Evolutionary conservation across 352 stramenopile species (phyloP), one percentile per base, ranked within the genome.

Genomic region (Pythium rhizo-oryzae): DNA sequence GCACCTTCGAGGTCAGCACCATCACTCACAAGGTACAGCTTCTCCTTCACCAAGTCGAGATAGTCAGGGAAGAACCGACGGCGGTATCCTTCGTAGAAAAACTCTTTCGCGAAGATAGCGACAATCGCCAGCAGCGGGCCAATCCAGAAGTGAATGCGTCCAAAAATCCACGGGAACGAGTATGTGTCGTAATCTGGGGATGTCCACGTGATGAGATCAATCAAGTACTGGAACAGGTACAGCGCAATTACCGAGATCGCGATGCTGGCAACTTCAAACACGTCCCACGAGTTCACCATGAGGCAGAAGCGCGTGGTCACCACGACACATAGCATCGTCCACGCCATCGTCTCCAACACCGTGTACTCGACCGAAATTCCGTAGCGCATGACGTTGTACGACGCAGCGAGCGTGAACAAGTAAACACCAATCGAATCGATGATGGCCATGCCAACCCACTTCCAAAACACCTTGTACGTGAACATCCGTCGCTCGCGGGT

Each of bases 381-480:
- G 21, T 78, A 39, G n/a, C 77, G 77, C 66, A 89, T 89, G 33
- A 96, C 76, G 35, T 87, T 90, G 65, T 78, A 82, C 4, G 62
- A 69, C 8, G 74, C 56, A 1, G 76, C 69, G 19, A 92, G 52
- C 43, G 78, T 85, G 13, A 87, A 79, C 46, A 82, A 84, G 59
- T 90, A 92, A 39, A 96, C 77, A 11, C 84, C 81, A 1, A 96
- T 53, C 7, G 87, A 94, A 63, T 96, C 87, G 8, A 96, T 70
- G n/a, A 96, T 74, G 0, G 77, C 87, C 28, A 92, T 47, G 8
- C 81, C 55, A 41, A 96, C 91, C 87, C 87, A 96, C 59, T 93
- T 91, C 87, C 87, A 96, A 68, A 96, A 96, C 77, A 92, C 89
- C 18, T 67, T 62, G 75, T 93, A 87, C n/a, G 79, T 80, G 52